Evolutionary conservation across 2,329 filamentous ascomycete species (phyloP).

Genomic region (Venturia nashicola): DNA sequence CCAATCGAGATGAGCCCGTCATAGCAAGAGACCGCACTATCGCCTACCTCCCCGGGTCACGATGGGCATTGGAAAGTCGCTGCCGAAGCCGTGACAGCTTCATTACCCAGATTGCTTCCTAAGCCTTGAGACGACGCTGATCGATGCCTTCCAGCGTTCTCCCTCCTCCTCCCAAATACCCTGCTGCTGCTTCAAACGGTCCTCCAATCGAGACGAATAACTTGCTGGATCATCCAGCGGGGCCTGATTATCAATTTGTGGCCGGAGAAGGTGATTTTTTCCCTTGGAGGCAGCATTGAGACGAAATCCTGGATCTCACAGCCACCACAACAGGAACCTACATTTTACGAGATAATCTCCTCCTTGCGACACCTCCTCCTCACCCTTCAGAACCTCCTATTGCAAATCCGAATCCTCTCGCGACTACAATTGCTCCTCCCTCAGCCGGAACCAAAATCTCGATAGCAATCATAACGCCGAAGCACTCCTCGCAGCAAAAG

Average conservation of each 20-base stretch:
- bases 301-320: neutral
- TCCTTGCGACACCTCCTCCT: conserved; percentile 74
- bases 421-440: conserved; percentile 73
- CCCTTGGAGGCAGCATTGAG: neutral
- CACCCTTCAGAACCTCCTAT: conserved; percentile 88
- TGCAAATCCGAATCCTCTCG: conserved; percentile 79
- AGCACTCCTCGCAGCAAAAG: conserved; percentile 28
- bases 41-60: neutral
- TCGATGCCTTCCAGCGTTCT: conserved; percentile 28
- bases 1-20: neutral
- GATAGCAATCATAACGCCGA: conserved; percentile 50
- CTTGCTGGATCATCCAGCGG: conserved; percentile 64
- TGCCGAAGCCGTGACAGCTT: neutral
- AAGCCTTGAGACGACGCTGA: neutral
- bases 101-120: too few species aligned
- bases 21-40: neutral
- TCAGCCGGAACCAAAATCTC: conserved; percentile 77
- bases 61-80: neutral
- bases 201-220: conserved; percentile 93
- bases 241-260: conserved; percentile 77
- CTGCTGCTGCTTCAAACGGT: conserved; percentile 58
- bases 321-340: conserved; percentile 59
- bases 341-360: conserved; percentile 76
- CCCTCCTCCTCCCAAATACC: conserved; percentile 75
- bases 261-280: conserved; percentile 68